phyloP scores from a whole-genome alignment of 2,329 filamentous ascomycete genomes.

The Cercospora citrullina region DNA sequence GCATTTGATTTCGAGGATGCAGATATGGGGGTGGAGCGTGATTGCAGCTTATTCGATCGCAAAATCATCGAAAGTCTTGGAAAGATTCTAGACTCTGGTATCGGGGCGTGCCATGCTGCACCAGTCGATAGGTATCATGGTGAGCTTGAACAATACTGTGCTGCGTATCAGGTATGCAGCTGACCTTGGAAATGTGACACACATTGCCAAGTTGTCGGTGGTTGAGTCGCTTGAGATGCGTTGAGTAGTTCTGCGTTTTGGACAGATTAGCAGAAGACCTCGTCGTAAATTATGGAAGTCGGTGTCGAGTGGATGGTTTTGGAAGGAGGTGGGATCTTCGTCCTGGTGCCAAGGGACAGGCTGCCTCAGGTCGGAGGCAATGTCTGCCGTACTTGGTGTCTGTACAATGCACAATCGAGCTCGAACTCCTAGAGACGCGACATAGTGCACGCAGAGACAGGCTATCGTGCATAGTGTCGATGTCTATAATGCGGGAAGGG shows the following conservation, averaged over 20 bases:
- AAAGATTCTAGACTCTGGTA: not conserved
- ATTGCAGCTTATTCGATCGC: not conserved
- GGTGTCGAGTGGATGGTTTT: not conserved
- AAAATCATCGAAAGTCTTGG: not conserved
- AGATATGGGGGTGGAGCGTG: not conserved
- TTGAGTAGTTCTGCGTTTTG: too few relatives aligned
- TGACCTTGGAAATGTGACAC: not conserved
- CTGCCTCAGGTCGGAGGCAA: not conserved
- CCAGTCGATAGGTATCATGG: not conserved
- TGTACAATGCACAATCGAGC: too few relatives aligned
- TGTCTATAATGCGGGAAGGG: too few relatives aligned
- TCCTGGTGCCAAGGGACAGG: not conserved
- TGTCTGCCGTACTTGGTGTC: not conserved
- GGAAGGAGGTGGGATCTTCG: not conserved
- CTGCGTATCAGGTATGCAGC: not conserved
- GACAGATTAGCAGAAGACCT: not conserved
- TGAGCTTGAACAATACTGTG: not conserved
- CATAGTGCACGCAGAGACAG: too few relatives aligned
- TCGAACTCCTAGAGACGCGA: too few relatives aligned
- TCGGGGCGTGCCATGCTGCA: not conserved
- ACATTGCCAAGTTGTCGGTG: not conserved
- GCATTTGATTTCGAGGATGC: not conserved
- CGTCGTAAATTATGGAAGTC: not conserved
- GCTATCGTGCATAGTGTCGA: too few relatives aligned
- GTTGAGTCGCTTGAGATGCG: too few relatives aligned